Evolutionary conservation across 106 monocot genomes (phyloP), one percentile per base, ranked within the genome.

Genomic region (Alisma plantagoaquatica): DNA sequence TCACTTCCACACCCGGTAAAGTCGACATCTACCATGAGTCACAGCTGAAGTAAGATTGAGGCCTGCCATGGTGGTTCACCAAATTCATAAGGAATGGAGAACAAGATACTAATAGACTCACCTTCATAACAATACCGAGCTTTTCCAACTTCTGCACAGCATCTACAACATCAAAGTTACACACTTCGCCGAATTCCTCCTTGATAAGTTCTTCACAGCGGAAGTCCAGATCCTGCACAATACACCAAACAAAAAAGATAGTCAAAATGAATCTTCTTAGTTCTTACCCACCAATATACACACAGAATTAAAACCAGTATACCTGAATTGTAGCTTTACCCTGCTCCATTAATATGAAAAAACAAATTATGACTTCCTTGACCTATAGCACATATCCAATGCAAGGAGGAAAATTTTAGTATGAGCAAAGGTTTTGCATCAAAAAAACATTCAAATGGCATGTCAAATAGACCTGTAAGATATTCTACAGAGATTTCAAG

Each of bases 71-170:
- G n/a, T n/a, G n/a, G n/a, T n/a, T n/a, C n/a, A n/a, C n/a, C n/a
- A n/a, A n/a, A n/a, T n/a, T n/a, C n/a, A n/a, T n/a, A n/a, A n/a
- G n/a, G n/a, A n/a, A n/a, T n/a, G n/a, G n/a, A n/a, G n/a, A n/a
- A n/a, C n/a, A n/a, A n/a, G n/a, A n/a, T n/a, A n/a, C n/a, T n/a
- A n/a, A n/a, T n/a, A n/a, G n/a, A 61, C 87, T 75, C 33, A 94
- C 94, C 61, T 70, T 59, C 49, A 60, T 41, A 62, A 94, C 87
- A 70, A 94, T 73, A 15, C 93, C 88, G 65, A 94, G 81, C 50
- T 81, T 88, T 66, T 88, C 94, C 50, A 94, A 49, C 46, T 94
- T 94, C 53, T 84, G 75, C 21, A 96, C 88, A 38, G 96, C 88
- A 63, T 96, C 96, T 23, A 64, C 51, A 11, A 89, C 88, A 45